Conservation (phyloP, 805 yeast species). For the Nakazawaea siamensis region DNA sequence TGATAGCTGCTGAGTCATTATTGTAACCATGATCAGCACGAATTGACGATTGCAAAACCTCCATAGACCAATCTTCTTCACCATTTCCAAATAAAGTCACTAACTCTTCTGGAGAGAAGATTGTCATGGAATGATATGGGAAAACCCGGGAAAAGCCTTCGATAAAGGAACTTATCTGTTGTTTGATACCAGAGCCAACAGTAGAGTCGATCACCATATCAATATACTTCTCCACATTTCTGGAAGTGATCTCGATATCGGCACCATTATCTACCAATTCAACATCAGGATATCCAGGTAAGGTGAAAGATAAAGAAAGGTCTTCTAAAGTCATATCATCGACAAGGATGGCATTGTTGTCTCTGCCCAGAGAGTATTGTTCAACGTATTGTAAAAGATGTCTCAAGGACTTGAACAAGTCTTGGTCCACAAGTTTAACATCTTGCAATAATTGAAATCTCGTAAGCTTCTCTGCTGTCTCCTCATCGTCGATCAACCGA, state of each 20-base stretch:
- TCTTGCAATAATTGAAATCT: conserved; percentile 10
- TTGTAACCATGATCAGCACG: conserved; percentile 89
- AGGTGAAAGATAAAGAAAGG: conserved; percentile 53
- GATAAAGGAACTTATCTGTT: conserved; percentile 62
- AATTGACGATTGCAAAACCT: conserved; percentile 49
- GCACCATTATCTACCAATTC: conserved; percentile 54
- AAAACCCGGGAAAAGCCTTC: conserved; percentile 79
- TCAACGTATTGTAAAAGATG: conserved; percentile 37
- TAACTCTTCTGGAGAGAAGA: conserved; percentile 72
- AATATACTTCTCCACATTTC: conserved; percentile 54
- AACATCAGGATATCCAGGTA: conserved; percentile 68
- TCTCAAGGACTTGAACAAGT: conserved; percentile 48
- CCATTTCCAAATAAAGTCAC: conserved; percentile 64
- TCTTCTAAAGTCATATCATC: conserved; percentile 40
- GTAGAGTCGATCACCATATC: conserved; percentile 48
- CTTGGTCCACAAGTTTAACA: conserved; percentile 41
- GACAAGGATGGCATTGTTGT: conserved; percentile 10
- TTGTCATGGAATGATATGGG: conserved; percentile 62
- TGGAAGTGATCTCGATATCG: conserved; percentile 34
- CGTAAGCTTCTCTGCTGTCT: conserved; percentile 9
- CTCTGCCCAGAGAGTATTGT: conserved; percentile 8
- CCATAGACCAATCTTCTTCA: conserved; percentile 80
- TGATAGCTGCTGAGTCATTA: conserved; percentile 57
- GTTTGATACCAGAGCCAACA: conserved; percentile 52
- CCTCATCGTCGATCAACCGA: conserved; percentile 7